phyloP scores from a whole-genome alignment of 768 basidiomycete species.

The Lactarius trivialis region DNA sequence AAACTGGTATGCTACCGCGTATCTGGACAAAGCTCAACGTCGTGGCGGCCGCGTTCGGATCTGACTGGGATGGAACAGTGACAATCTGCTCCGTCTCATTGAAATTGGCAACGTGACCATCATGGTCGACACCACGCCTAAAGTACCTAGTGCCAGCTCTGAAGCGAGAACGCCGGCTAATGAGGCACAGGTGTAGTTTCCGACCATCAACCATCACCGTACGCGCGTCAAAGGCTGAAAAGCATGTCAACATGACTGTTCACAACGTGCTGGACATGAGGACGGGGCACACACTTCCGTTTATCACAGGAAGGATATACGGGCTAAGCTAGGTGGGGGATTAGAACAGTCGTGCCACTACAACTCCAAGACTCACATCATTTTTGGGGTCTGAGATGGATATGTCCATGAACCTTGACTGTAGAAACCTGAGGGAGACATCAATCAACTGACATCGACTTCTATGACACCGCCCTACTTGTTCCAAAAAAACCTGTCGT shows the following conservation, averaged over 20 bases:
- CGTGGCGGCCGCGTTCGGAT: conserved; percentile 44
- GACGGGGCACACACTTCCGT: conserved; percentile 69
- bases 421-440: conserved; percentile 39
- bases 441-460: conserved; percentile 10
- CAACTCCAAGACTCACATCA: conserved; percentile 48
- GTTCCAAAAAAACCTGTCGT: conserved; percentile 99
- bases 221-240: conserved; percentile 79
- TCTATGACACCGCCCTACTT: conserved; percentile 38
- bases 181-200: conserved; percentile 75
- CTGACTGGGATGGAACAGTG: conserved; percentile 56
- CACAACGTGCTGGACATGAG: conserved; percentile 2
- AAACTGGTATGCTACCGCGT: conserved; percentile 88
- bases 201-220: conserved; percentile 68
- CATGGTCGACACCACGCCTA: conserved; percentile 82
- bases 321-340: conserved; percentile 55
- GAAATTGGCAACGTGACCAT: conserved; percentile 93
- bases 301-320: conserved; percentile 89
- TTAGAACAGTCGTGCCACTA: conserved; percentile 13
- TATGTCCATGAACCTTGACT: conserved; percentile 54
- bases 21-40: conserved; percentile 89
- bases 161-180: conserved; percentile 90
- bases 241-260: background rate
- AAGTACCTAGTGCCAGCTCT: conserved; percentile 97
- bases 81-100: conserved; percentile 97
- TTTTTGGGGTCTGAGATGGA: conserved; percentile 45